Evolutionary conservation across 208 protist genomes (phyloP).

Genomic region (Leishmania aethiopica): DNA sequence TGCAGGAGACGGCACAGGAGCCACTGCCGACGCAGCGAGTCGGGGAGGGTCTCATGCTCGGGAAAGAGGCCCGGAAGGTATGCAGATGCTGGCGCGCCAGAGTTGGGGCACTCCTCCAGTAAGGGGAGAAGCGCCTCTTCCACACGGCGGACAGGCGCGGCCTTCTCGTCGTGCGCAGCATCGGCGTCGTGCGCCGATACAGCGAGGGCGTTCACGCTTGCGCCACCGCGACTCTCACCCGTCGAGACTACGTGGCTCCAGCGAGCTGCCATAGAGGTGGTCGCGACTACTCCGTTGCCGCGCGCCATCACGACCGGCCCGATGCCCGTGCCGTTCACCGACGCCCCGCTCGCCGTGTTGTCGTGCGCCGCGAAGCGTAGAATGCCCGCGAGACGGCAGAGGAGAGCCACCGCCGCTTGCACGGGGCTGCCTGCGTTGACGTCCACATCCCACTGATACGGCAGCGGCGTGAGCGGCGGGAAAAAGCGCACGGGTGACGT

Average conservation of each 20-base stretch:
- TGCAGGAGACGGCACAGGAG: slow-evolving; percentile 27
- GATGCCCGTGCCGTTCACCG: neutral
- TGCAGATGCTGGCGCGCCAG: neutral
- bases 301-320: neutral
- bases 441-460: neutral
- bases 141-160: neutral
- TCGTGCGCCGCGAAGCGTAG: neutral
- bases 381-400: slow-evolving; percentile 23
- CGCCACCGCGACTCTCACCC: neutral
- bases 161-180: neutral
- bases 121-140: slow-evolving; percentile 6
- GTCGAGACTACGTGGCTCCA: neutral
- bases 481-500: neutral
- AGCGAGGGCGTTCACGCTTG: neutral
- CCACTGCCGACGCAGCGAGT: slow-evolving; percentile 23
- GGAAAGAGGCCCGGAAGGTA: neutral
- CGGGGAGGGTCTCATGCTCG: slow-evolving; percentile 2
- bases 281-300: neutral
- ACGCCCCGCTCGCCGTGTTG: neutral
- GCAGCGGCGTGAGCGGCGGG: neutral
- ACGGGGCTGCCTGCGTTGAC: neutral
- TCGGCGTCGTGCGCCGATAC: neutral
- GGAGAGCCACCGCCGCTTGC: slow-evolving; percentile 9
- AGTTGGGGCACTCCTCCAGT: neutral
- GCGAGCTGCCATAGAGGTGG: neutral